Percentiles rank a stretch among this genome's conserved stretches.
Evolutionary conservation across 176 grass and related monocot species (phyloP).

Genomic region (Triticum urartu): DNA sequence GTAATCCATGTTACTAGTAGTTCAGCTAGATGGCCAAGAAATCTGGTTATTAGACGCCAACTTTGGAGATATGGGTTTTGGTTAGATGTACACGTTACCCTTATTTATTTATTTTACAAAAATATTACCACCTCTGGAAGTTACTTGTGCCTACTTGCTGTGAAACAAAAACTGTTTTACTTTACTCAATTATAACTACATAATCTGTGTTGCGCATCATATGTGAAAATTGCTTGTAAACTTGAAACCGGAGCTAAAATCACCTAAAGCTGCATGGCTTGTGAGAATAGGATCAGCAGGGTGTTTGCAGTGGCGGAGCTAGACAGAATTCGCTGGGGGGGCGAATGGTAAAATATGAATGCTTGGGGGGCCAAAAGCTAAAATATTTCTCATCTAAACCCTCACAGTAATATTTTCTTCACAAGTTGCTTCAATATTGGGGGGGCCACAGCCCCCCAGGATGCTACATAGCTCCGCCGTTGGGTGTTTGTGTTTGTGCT

Average conservation of each 20-base stretch:
- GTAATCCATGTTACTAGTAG: neutral
- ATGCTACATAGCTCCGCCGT: too few relatives aligned
- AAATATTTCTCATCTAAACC: too few relatives aligned
- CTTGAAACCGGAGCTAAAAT: neutral
- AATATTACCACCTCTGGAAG: neutral
- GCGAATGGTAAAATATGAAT: too few relatives aligned
- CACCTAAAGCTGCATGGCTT: neutral
- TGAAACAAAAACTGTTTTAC: neutral
- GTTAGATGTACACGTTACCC: neutral
- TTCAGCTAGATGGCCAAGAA: neutral
- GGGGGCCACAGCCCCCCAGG: too few relatives aligned
- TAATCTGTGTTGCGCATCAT: neutral
- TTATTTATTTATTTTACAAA: neutral
- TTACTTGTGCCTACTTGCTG: neutral
- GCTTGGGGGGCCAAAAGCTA: too few relatives aligned
- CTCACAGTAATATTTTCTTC: too few relatives aligned
- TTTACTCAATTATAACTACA: neutral
- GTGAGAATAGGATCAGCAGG: neutral
- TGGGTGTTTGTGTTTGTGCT: neutral
- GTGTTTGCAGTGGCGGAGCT: neutral
- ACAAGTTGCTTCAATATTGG: too few relatives aligned
- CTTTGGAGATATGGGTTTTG: conserved; percentile 4
- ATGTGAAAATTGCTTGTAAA: neutral
- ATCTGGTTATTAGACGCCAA: neutral
- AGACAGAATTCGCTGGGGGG: too few relatives aligned